These are phyloP conservation scores for Talaromyces nanjingensis DNA, from an alignment of 495 filamentous ascomycete genomes.

Conservation along the genomic window DNA sequence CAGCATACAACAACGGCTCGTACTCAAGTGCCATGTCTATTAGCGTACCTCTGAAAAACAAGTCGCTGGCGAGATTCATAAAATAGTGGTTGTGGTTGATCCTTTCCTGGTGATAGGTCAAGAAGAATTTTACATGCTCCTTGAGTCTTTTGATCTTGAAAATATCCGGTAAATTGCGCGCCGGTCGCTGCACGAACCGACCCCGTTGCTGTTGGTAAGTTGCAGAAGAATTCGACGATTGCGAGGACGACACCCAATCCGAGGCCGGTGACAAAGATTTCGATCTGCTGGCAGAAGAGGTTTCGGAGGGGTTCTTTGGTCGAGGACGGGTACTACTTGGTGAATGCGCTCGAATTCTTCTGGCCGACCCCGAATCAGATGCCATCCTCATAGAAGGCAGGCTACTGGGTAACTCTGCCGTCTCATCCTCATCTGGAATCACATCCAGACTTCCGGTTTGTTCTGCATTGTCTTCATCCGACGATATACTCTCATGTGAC, in stretches of 20 bases:
- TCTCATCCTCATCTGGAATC: constrained; percentile 63
- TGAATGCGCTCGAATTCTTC: constrained; percentile 33
- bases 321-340: constrained; percentile 26
- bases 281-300: constrained; percentile 29
- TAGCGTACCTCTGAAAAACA: constrained; percentile 67
- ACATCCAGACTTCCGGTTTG: constrained; percentile 46
- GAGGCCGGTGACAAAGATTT: constrained; percentile 39
- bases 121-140: constrained; percentile 67
- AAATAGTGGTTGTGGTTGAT: constrained; percentile 78
- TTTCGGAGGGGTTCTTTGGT: constrained; percentile 35
- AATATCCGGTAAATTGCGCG: constrained; percentile 22
- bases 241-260: constrained; percentile 27
- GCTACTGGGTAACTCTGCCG: constrained; percentile 20
- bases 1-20: constrained; percentile 79
- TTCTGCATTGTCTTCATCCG: constrained; percentile 37
- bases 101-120: constrained; percentile 68
- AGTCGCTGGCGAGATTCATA: constrained; percentile 55
- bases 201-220: constrained; percentile 5
- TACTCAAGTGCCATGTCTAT: constrained; percentile 66
- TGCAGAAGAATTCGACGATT: constrained; percentile 26
- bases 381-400: background rate
- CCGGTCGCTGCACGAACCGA: constrained; percentile 25
- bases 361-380: constrained; percentile 14
- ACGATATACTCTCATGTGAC: constrained; percentile 42
- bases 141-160: constrained; percentile 36